Conservation (phyloP, 2,329 filamentous ascomycete genomes). For the Cladophialophora exuberans region DNA sequence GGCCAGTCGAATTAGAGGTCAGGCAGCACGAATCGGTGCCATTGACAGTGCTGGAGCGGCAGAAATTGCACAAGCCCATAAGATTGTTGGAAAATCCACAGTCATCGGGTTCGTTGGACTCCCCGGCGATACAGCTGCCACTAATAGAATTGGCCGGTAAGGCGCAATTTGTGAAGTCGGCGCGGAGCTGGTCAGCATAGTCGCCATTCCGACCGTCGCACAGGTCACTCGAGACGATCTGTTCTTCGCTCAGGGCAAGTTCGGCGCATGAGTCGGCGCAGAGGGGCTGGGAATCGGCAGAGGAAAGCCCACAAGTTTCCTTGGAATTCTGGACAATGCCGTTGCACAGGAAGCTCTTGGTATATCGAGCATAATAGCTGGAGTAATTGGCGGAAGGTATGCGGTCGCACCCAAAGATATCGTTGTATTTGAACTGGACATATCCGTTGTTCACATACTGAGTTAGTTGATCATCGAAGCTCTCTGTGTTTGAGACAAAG, state of each 20-base stretch:
- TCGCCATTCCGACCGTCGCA: conserved; percentile 70
- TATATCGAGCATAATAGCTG: conserved; percentile 89
- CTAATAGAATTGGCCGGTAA: conserved; percentile 79
- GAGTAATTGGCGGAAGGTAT: conserved; percentile 78
- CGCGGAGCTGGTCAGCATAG: conserved; percentile 76
- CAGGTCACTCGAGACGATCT: conserved; percentile 75
- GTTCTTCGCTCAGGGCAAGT: conserved; percentile 85
- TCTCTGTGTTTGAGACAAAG: conserved; percentile 72
- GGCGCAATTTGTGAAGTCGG: conserved; percentile 89
- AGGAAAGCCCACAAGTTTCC: conserved; percentile 66
- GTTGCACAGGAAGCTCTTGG: conserved; percentile 90
- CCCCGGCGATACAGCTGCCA: conserved; percentile 72
- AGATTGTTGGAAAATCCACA: conserved; percentile 79
- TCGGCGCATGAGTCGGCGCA: conserved; percentile 90
- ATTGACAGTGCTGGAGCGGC: conserved; percentile 79
- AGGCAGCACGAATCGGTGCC: conserved; percentile 95
- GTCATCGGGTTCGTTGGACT: conserved; percentile 78
- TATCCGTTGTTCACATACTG: conserved; percentile 76
- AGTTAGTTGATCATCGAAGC: conserved; percentile 76
- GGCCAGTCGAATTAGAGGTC: conserved; percentile 71
- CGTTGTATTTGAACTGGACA: conserved; percentile 77
- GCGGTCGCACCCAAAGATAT: conserved; percentile 76
- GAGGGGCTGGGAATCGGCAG: conserved; percentile 69
- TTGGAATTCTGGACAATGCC: conserved; percentile 89
- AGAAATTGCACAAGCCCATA: conserved; percentile 83